Evolutionary conservation across 306 rosid species (phyloP).

Genomic region (Citrullus mucosospermus): DNA sequence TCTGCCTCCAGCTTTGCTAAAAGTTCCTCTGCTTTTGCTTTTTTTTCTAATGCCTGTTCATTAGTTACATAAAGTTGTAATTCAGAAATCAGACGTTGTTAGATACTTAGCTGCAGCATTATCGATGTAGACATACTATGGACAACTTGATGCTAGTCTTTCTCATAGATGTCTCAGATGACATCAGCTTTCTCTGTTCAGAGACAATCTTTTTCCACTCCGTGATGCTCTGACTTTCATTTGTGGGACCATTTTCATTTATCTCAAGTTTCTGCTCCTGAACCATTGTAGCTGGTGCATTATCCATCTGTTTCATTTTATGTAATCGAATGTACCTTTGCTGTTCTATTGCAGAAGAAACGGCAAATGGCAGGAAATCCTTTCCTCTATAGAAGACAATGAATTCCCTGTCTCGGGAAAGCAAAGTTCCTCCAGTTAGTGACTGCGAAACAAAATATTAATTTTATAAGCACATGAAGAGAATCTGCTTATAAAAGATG

Average conservation of each 20-base stretch:
- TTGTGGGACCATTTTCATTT: conserved; percentile 18
- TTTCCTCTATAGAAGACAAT: conserved; percentile 79
- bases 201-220: conserved; percentile 16
- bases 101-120: conserved; percentile 22
- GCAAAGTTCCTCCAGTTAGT: conserved; percentile 80
- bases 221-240: conserved; percentile 14
- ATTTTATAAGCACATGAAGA: not conserved
- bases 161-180: conserved; percentile 32
- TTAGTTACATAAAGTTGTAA: conserved; percentile 12
- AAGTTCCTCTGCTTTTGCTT: conserved; percentile 51
- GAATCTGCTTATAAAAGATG: not conserved
- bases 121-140: conserved; percentile 34
- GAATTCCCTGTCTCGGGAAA: conserved; percentile 74
- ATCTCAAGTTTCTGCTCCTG: conserved; percentile 18
- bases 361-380: conserved; percentile 74
- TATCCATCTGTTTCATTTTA: conserved; percentile 25
- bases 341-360: conserved; percentile 76
- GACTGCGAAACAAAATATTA: conserved; percentile 27
- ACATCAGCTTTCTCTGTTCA: conserved; percentile 19
- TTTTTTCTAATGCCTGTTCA: conserved; percentile 63
- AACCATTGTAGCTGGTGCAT: conserved; percentile 11
- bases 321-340: conserved; percentile 33
- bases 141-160: conserved; percentile 58
- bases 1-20: conserved; percentile 47
- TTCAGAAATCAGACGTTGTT: conserved; percentile 5